phyloP scores from a whole-genome alignment of 2,329 filamentous ascomycete genomes.

The Nakataea oryzae region DNA sequence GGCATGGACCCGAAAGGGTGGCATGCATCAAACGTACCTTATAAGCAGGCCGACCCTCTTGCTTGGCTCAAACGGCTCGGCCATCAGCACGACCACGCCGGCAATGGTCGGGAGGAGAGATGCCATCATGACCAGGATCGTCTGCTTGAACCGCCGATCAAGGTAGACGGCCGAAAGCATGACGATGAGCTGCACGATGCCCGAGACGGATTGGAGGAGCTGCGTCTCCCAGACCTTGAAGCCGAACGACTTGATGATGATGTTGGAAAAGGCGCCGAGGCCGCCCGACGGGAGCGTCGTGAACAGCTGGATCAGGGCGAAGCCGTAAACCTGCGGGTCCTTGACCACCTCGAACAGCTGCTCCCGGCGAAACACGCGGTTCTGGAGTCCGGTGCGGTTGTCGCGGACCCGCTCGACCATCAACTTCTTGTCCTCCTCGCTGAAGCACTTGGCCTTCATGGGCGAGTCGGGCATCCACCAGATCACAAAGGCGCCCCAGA shows the following conservation, averaged over 20 bases:
- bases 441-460: slow-evolving; percentile 61
- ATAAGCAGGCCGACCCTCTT: neutral
- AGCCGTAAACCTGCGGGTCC: slow-evolving; percentile 12
- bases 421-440: slow-evolving; percentile 53
- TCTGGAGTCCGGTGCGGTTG: slow-evolving; percentile 43
- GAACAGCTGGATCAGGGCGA: slow-evolving; percentile 11
- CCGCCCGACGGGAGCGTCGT: slow-evolving; percentile 21
- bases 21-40: neutral
- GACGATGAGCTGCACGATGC: slow-evolving; percentile 14
- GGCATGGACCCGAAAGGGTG: slow-evolving; percentile 11
- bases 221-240: slow-evolving; percentile 16
- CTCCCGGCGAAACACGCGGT: slow-evolving; percentile 8
- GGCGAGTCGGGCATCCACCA: slow-evolving; percentile 60
- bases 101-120: neutral
- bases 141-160: slow-evolving; percentile 11
- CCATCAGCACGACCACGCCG: neutral
- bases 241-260: slow-evolving; percentile 18
- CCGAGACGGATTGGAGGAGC: slow-evolving; percentile 18
- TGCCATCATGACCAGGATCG: slow-evolving; percentile 11
- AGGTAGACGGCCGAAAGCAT: slow-evolving; percentile 15
- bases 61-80: neutral
- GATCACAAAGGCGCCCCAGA: slow-evolving; percentile 54
- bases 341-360: slow-evolving; percentile 10
- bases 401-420: slow-evolving; percentile 50
- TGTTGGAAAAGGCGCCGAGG: slow-evolving; percentile 22